Base-by-base conservation (phyloP, 495 filamentous ascomycete genomes). In the Lepraria neglecta region DNA sequence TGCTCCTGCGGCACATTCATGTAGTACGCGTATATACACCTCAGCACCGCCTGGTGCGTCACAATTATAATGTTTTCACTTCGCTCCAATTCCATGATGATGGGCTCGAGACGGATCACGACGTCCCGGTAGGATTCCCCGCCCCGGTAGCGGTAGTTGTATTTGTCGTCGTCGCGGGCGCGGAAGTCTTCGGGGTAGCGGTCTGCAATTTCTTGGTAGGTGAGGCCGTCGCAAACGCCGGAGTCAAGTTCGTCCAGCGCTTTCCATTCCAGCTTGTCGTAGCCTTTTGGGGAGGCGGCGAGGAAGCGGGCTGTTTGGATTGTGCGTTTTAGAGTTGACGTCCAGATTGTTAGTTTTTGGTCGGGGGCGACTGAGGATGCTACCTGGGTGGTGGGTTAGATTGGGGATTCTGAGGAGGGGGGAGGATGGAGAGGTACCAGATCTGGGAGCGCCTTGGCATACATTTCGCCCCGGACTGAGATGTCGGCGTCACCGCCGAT, bases 1-100 rank as follows among this genome's bases (percentile, higher is more conserved):
- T 87, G 79, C 68, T 94, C 90, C 73, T 97, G 92, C 24, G 88
- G 86, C 50, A 92, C 86, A 66, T 97, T 95, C 87, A 97, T 95
- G 74, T 97, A 98, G 71, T 98, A 98, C 9, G 94, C 87, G 70
- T 97, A 97, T 65, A 98, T 97, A 75, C 94, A 98, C 56, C 94
- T 84, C 59, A 98, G 78, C 27, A 98, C 92, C 4, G 94, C 94
- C 72, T 98, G 94, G 72, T 98, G 94, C 6, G 94, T 97, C 51
- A 98, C 91, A 68, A 98, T 96, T 59, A 98, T 87, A 64, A 98
- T 95, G 68, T 98, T 92, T 71, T 97, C 94, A 66, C 84, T 88
- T 59, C 94, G 84, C 73, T 98, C 94, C 48, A 98, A 78, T 68
- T 98, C 94, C 94, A 98, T 98, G 76, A 98, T 98, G 73, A 98